These are phyloP conservation scores for Pezizomycotina sp. DNA, from an alignment of 2,329 filamentous ascomycete genomes.

Conservation along the genomic window DNA sequence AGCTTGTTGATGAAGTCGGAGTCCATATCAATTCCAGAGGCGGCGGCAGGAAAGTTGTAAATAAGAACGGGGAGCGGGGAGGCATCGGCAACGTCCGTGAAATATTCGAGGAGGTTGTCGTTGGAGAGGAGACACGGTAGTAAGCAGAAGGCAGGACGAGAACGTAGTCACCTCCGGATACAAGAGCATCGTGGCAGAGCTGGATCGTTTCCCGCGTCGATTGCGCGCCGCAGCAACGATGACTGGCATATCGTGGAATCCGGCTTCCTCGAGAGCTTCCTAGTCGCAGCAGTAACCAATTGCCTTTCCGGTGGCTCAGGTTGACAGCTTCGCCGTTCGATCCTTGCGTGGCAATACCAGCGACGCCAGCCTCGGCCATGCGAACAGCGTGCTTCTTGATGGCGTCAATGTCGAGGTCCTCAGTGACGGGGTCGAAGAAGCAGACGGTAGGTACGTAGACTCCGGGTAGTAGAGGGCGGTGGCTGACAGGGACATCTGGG, in stretches of 20 bases:
- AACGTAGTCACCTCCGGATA: conserved; percentile 61
- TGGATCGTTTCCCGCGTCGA: conserved; percentile 67
- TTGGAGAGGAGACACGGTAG: conserved; percentile 63
- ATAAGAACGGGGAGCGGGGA: conserved; percentile 64
- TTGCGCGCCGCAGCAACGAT: conserved; percentile 66
- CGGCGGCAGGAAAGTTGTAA: conserved; percentile 84
- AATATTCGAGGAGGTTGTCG: conserved; percentile 55
- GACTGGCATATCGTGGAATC: conserved; percentile 58
- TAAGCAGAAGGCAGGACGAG: conserved; percentile 69
- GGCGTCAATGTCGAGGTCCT: conserved; percentile 64
- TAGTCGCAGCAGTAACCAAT: conserved; percentile 57
- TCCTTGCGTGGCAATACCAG: conserved; percentile 70
- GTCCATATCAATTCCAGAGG: conserved; percentile 76
- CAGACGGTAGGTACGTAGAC: conserved; percentile 85
- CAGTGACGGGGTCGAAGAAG: conserved; percentile 69
- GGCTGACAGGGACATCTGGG: conserved; percentile 26
- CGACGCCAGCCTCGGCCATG: conserved; percentile 59
- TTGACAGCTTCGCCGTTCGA: conserved; percentile 84
- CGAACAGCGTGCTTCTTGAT: conserved; percentile 70
- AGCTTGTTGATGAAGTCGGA: conserved; percentile 70
- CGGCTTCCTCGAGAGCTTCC: conserved; percentile 69
- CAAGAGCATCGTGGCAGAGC: conserved; percentile 48
- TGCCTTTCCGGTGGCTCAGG: conserved; percentile 59
- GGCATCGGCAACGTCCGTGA: conserved; percentile 54
- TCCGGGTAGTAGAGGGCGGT: conserved; percentile 53